A percentile compares a stretch with the other conserved stretches of the same genome.
These are phyloP conservation scores for Hibiscus tridactylites DNA, from an alignment of 345 rosid genomes.

Conservation along the genomic window DNA sequence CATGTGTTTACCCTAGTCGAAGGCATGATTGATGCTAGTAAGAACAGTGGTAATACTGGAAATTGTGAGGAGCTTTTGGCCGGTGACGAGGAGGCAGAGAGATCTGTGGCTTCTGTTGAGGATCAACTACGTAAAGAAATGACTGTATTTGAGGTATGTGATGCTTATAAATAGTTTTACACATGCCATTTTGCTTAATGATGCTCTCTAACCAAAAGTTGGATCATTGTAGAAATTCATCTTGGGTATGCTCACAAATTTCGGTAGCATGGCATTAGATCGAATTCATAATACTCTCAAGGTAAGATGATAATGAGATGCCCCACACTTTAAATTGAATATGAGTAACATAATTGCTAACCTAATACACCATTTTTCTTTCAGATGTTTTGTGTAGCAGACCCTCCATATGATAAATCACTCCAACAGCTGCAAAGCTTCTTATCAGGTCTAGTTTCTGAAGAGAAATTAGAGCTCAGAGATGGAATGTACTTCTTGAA, in stretches of 20 bases:
- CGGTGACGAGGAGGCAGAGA: constrained; percentile 80
- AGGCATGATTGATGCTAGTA: constrained; percentile 47
- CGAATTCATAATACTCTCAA: constrained; percentile 87
- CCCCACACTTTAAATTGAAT: not conserved
- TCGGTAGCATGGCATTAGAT: constrained; percentile 84
- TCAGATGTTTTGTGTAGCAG: constrained; percentile 94
- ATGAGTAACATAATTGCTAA: not conserved
- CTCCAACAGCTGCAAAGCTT: constrained; percentile 91
- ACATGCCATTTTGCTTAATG: not conserved
- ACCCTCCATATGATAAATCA: constrained; percentile 86
- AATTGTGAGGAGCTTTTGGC: constrained; percentile 50
- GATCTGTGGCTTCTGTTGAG: constrained; percentile 71
- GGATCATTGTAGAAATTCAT: constrained; percentile 65
- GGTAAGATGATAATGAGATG: constrained; percentile 30
- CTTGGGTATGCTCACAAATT: constrained; percentile 92
- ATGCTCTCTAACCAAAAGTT: constrained; percentile 5
- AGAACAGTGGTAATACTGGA: constrained; percentile 38
- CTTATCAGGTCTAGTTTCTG: constrained; percentile 69
- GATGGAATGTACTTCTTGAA: constrained; percentile 74
- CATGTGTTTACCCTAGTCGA: constrained; percentile 60
- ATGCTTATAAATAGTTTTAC: constrained; percentile 7
- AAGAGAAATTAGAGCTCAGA: constrained; percentile 80
- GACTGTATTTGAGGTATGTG: constrained; percentile 76
- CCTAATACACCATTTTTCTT: constrained; percentile 5
- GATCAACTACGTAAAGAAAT: constrained; percentile 86